Evolutionary conservation across 306 rosid genomes (phyloP), one percentile per base, ranked within the genome.

Genomic region (Sesbania bispinosa): DNA sequence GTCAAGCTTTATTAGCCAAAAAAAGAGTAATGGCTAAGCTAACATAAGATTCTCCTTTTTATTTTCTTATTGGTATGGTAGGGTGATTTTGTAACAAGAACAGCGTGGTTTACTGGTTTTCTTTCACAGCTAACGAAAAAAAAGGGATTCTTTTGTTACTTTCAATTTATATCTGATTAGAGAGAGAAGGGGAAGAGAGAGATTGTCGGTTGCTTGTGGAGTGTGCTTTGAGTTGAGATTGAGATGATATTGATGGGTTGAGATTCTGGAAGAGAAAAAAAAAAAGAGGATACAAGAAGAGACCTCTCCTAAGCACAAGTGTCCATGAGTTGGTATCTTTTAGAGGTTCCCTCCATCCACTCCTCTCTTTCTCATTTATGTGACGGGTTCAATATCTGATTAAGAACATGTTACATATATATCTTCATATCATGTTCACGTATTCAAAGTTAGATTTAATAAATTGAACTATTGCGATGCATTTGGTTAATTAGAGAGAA

Each of bases 201-300:
- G 6, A 48, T 55, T 29, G 81, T 83, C 65, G 67, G 76, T 81
- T 81, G 78, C 84, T 72, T 86, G 79, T 20, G 32, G 74, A 65
- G 53, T 67, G 74, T 62, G 76, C 57, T 35, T 35, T 2, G 39
- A 0, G 3, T 78, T 33, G 59, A 20, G 2, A 2, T 78, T 33
- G 59, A 20, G 16, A 57, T 78, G 81, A 78, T 4, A 51, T 1
- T 26, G 82, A 67, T 67, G 73, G 53, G 46, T 46, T 16, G 32
- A 23, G 21, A 1, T 45, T 38, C 46, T 42, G 24, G 38, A 78
- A 62, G 50, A 39, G n/a, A 36, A 50, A 38, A 9, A 7, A 10
- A 16, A 36, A 50, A 38, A 9, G 10, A 10, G 39, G 10, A 8
- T 6, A 43, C 11, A 53, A 41, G 11, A 24, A 14, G 32, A 46